Percentiles rank a stretch among this genome's conserved stretches.
phyloP scores from a whole-genome alignment of 2,329 filamentous ascomycete genomes.

The Phialophora macrospora region DNA sequence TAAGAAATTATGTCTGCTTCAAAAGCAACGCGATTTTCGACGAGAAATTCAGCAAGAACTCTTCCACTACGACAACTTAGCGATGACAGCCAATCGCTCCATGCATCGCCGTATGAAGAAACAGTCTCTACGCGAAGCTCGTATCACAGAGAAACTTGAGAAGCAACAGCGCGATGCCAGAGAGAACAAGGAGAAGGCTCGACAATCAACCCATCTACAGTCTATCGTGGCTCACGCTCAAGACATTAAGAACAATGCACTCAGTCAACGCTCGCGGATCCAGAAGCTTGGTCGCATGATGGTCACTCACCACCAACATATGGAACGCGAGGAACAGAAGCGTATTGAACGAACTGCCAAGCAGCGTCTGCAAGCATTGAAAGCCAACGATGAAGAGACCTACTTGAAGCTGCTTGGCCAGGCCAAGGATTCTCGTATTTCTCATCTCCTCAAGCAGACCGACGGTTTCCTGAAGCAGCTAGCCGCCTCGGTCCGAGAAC shows the following conservation, averaged over 20 bases:
- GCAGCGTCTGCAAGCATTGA: slow-evolving; percentile 97
- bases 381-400: slow-evolving; percentile 98
- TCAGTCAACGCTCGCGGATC: slow-evolving; percentile 72
- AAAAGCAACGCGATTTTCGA: slow-evolving; percentile 83
- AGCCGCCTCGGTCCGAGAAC: slow-evolving; percentile 88
- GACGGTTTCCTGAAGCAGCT: slow-evolving; percentile 97
- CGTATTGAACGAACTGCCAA: slow-evolving; percentile 96
- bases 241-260: slow-evolving; percentile 73
- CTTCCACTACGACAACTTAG: slow-evolving; percentile 93
- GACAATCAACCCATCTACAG: slow-evolving; percentile 88
- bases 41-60: slow-evolving; percentile 89
- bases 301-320: slow-evolving; percentile 87
- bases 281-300: slow-evolving; percentile 89
- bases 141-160: slow-evolving; percentile 98
- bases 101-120: slow-evolving; percentile 96
- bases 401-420: slow-evolving; percentile 97
- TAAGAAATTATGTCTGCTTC: slow-evolving; percentile 85
- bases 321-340: slow-evolving; percentile 99
- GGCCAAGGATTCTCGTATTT: slow-evolving; percentile 99
- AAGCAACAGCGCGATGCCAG: slow-evolving; percentile 97
- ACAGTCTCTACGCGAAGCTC: slow-evolving; percentile 90
- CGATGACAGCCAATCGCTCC: slow-evolving; percentile 93
- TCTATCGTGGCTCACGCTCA: slow-evolving; percentile 81
- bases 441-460: slow-evolving; percentile 93
- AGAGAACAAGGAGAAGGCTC: slow-evolving; percentile 96